phyloP scores from a whole-genome alignment of 305 asterid genomes.

The Rubia occidens region DNA sequence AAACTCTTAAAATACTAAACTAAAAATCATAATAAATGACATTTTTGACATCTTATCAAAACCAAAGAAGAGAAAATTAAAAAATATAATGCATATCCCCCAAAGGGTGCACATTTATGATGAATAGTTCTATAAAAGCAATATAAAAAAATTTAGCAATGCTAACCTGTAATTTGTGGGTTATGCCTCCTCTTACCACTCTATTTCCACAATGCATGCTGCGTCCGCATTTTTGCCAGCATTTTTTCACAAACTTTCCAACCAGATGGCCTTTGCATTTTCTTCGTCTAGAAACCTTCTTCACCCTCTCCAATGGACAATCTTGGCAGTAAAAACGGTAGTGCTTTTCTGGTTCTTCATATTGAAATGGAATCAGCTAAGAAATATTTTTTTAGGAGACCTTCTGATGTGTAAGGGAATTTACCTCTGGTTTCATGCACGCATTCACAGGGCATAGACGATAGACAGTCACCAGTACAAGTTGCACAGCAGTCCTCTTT shows the following conservation, averaged over 20 bases:
- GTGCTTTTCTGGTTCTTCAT: slow-evolving; percentile 27
- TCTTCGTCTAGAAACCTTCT: slow-evolving; percentile 26
- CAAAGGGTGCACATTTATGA: neutral
- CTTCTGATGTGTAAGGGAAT: slow-evolving; percentile 57
- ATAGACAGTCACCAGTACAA: slow-evolving; percentile 52
- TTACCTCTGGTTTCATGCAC: slow-evolving; percentile 67
- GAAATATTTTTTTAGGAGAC: slow-evolving; percentile 45
- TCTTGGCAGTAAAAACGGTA: slow-evolving; percentile 37
- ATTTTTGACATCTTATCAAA: no score
- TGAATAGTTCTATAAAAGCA: neutral
- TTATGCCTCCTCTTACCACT: slow-evolving; percentile 67
- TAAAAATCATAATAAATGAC: no score
- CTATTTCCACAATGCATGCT: slow-evolving; percentile 64
- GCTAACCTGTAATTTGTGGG: slow-evolving; percentile 59
- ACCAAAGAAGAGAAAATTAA: no score
- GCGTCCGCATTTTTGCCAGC: slow-evolving; percentile 86
- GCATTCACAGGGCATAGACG: slow-evolving; percentile 56
- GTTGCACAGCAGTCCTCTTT: slow-evolving; percentile 57
- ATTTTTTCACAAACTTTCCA: slow-evolving; percentile 66
- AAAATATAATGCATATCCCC: slow-evolving; percentile 46
- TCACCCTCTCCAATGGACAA: slow-evolving; percentile 75
- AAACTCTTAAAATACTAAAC: no score
- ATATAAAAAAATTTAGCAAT: neutral
- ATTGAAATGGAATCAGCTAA: slow-evolving; percentile 33
- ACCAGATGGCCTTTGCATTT: slow-evolving; percentile 59